These are phyloP conservation scores for Auricularia sp. DNA, from an alignment of 768 basidiomycete species.

Conservation along the genomic window DNA sequence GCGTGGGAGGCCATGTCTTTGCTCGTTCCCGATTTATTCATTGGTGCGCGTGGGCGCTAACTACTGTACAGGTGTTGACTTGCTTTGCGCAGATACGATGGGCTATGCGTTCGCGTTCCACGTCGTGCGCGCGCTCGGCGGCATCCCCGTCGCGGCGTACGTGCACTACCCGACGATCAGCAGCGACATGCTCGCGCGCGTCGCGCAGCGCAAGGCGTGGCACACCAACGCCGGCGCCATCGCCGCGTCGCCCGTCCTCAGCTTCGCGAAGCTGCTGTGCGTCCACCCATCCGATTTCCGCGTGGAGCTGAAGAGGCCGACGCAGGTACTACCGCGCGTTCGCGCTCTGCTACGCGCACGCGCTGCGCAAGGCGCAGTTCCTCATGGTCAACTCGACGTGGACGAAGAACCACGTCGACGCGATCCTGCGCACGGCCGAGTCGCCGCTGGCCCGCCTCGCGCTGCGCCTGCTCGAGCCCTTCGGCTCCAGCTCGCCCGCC, in stretches of 20 bases:
- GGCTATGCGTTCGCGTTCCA: constrained; percentile 94
- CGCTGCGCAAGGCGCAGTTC: constrained; percentile 63
- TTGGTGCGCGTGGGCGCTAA: constrained; percentile 44
- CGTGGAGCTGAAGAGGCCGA: background rate
- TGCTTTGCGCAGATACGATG: constrained; percentile 69
- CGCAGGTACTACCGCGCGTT: constrained; percentile 80
- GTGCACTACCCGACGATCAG: constrained; percentile 96
- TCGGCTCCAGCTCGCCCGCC: constrained; percentile 7
- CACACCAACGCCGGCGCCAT: constrained; percentile 55
- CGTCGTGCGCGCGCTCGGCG: constrained; percentile 51
- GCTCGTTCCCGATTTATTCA: constrained; percentile 81
- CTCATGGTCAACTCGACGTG: constrained; percentile 94
- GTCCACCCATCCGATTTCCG: constrained; percentile 12
- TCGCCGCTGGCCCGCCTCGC: constrained; percentile 32
- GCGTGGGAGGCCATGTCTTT: constrained; percentile 73
- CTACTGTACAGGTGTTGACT: background rate
- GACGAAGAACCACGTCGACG: constrained; percentile 79
- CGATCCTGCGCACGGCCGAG: constrained; percentile 55
- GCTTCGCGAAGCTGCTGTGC: constrained; percentile 54
- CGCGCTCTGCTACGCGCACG: constrained; percentile 71
- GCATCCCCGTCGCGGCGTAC: constrained; percentile 77
- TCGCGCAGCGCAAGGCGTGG: constrained; percentile 44
- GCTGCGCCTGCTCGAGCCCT: constrained; percentile 20
- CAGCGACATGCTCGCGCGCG: constrained; percentile 83
- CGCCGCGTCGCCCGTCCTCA: constrained; percentile 46